Evolutionary conservation across 2,329 filamentous ascomycete genomes (phyloP).

Genomic region (Rhinocladiella mackenziei): DNA sequence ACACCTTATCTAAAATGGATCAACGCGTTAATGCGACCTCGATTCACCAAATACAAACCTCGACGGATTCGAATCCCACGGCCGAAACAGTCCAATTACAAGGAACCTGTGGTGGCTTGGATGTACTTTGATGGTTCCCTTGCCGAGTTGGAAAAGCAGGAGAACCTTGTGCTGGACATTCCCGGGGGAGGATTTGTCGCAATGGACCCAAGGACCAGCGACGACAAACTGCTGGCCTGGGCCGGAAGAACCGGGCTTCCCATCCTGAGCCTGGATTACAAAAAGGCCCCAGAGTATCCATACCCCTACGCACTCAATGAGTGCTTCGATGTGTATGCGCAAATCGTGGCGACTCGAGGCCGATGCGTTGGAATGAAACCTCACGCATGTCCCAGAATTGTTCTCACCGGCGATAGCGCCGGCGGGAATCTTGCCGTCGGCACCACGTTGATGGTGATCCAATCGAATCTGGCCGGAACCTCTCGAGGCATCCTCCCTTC

Average conservation of each 20-base stretch:
- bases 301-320: slow-evolving; percentile 84
- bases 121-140: slow-evolving; percentile 90
- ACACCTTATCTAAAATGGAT: slow-evolving; percentile 78
- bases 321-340: slow-evolving; percentile 80
- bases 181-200: slow-evolving; percentile 94
- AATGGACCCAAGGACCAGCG: slow-evolving; percentile 90
- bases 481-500: slow-evolving; percentile 60
- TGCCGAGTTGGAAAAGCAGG: slow-evolving; percentile 69
- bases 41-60: slow-evolving; percentile 75
- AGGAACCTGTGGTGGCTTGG: slow-evolving; percentile 78
- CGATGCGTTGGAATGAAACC: slow-evolving; percentile 72
- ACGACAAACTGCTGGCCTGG: slow-evolving; percentile 92
- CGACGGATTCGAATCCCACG: slow-evolving; percentile 79
- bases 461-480: slow-evolving; percentile 51
- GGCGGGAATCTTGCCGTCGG: slow-evolving; percentile 78
- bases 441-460: slow-evolving; percentile 82
- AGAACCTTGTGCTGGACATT: slow-evolving; percentile 77
- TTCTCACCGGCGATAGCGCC: slow-evolving; percentile 75
- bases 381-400: slow-evolving; percentile 59
- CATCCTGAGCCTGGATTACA: slow-evolving; percentile 85
- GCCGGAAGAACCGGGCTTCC: slow-evolving; percentile 84
- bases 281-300: slow-evolving; percentile 77
- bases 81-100: slow-evolving; percentile 74
- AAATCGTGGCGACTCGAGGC: slow-evolving; percentile 66
- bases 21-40: slow-evolving; percentile 68